These are phyloP conservation scores for Fusarium nygamai DNA, from an alignment of 2,329 filamentous ascomycete species.

Conservation along the genomic window DNA sequence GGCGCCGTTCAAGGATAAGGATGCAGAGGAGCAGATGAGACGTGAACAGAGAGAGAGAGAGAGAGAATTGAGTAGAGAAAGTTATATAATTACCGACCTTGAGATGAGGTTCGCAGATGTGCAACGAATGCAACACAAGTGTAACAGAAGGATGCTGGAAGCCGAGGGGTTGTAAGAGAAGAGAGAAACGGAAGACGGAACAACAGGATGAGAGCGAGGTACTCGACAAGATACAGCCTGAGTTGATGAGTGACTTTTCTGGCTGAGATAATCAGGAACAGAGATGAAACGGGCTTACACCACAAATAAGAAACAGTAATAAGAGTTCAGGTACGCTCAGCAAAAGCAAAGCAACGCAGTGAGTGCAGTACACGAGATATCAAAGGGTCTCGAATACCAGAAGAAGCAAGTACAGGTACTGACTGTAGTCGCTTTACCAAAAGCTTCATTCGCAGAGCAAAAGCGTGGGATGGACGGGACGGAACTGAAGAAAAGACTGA, in stretches of 20 bases:
- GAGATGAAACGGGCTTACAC: conserved; percentile 17
- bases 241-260: conserved; percentile 9
- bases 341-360: conserved; percentile 13
- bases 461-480: conserved; percentile 32
- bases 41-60: background rate
- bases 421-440: conserved; percentile 1
- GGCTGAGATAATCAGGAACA: conserved; percentile 34
- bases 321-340: conserved; percentile 16
- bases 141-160: conserved; percentile 27
- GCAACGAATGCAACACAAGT: conserved; percentile 19
- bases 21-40: background rate
- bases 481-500: background rate
- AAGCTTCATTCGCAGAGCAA: conserved; percentile 7
- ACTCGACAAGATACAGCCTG: conserved; percentile 5
- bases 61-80: background rate
- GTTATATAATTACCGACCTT: conserved; percentile 9
- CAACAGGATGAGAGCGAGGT: conserved; percentile 11
- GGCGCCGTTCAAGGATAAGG: conserved; percentile 2
- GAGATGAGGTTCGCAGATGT: background rate
- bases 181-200: background rate
- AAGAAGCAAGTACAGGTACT: conserved; percentile 16
- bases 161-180: background rate
- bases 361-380: background rate
- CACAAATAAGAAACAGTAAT: conserved; percentile 10
- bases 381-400: conserved; percentile 3